These are phyloP conservation scores for Phytophthora palmivora DNA, from an alignment of 352 stramenopile species.

Conservation along the genomic window DNA sequence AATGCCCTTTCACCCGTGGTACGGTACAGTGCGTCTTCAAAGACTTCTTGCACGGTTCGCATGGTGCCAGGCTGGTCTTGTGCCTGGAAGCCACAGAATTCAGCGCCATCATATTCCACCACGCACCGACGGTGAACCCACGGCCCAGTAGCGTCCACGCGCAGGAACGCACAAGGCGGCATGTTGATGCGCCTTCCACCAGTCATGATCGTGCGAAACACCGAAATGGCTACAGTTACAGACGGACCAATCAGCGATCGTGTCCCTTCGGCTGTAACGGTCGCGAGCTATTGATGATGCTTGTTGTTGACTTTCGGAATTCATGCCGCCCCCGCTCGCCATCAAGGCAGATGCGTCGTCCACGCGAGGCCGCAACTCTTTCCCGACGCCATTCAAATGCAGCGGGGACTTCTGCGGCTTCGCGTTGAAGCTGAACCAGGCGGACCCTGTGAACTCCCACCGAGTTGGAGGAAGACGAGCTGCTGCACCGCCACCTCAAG, in stretches of 20 bases:
- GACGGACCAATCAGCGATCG: slow-evolving; percentile 30
- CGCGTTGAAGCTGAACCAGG: slow-evolving; percentile 43
- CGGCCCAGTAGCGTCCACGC: slow-evolving; percentile 27
- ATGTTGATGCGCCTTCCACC: slow-evolving; percentile 43
- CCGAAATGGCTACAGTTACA: slow-evolving; percentile 14
- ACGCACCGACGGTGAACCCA: slow-evolving; percentile 47
- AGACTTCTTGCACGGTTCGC: slow-evolving; percentile 73
- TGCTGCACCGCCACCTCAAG: slow-evolving; percentile 21
- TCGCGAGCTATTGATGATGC: neutral
- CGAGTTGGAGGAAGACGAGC: slow-evolving; percentile 18
- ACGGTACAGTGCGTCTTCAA: slow-evolving; percentile 74
- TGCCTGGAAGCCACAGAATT: slow-evolving; percentile 84
- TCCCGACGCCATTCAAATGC: slow-evolving; percentile 82
- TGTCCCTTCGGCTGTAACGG: slow-evolving; percentile 21
- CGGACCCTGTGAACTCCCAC: slow-evolving; percentile 1
- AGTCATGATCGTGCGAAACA: slow-evolving; percentile 22
- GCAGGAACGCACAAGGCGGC: slow-evolving; percentile 54
- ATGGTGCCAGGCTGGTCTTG: slow-evolving; percentile 60
- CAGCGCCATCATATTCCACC: slow-evolving; percentile 79
- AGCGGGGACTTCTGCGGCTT: slow-evolving; percentile 80
- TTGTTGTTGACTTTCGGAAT: slow-evolving; percentile 4
- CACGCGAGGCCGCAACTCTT: slow-evolving; percentile 34
- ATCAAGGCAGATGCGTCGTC: slow-evolving; percentile 16
- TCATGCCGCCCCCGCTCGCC: slow-evolving; percentile 15
- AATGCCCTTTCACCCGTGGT: slow-evolving; percentile 72